Base-by-base conservation (phyloP, 148 eudicot genomes). In the Mesembryanthemum crystallinum region DNA sequence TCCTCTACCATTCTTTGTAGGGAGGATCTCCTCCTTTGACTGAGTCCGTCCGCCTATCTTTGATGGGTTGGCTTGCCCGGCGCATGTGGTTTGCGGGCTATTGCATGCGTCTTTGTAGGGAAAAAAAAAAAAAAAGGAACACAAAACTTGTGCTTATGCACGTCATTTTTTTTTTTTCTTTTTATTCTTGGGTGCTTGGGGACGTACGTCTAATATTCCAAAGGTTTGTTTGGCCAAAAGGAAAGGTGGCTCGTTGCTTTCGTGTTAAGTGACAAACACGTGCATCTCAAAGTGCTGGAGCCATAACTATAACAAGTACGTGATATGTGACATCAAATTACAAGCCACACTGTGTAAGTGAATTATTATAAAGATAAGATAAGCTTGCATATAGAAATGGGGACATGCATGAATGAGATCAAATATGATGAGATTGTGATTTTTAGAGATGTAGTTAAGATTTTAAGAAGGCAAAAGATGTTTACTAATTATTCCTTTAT, bases 241-340 rank as follows among this genome's bases (percentile, higher is more conserved):
- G 43, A 70, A 71, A 70, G 73, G n/a, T n/a, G n/a, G n/a, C 32
- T 52, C 30, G 17, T 60, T 59, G 67, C 76, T 59, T 60, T 60
- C 17, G 23, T 33, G 66, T 73, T 62, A 20, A 45, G 77, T 74
- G 69, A 52, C 43, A 28, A 63, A 64, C 60, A 63, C 60, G 77
- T 74, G 69, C 77, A 63, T 25, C 60, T 29, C 45, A 63, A 74
- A 25, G 45, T 60, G 35, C 68, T 20, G 23, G 37, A 15, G 32
- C 30, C n/a, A n/a, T n/a, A 35, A 33, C 12, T 12, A 13, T 2
- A 35, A 3, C 37, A 8, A 29, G 21, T 21, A 10, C 4, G 21
- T 33, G 17, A 0, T 2, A 20, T 33, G 14, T 72, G 52, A 72
- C 75, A 30, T 37, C 52, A 72, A 57, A 23, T 72, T 55, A 72